phyloP scores from a whole-genome alignment of 2,329 filamentous ascomycete genomes.

The Pseudocercospora crystallina region DNA sequence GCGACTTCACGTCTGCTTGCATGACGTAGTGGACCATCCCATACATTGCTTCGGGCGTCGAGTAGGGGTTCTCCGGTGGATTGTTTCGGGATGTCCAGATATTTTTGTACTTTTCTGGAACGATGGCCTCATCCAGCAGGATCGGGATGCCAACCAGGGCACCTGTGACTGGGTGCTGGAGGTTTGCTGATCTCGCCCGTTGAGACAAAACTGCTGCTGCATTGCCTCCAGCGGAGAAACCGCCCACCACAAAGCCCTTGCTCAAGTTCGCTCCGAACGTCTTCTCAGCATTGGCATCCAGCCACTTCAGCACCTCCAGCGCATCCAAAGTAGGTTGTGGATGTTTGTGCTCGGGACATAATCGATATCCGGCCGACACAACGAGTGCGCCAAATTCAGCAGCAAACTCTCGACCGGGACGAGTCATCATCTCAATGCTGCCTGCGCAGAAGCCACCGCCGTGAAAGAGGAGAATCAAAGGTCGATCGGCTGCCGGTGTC shows the following conservation, averaged over 20 bases:
- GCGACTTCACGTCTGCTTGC: not conserved
- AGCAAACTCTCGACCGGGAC: slow-evolving; percentile 6
- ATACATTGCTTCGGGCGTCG: not conserved
- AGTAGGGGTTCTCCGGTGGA: not conserved
- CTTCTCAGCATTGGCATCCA: not conserved
- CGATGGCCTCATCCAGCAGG: not conserved
- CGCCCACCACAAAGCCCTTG: slow-evolving; percentile 4
- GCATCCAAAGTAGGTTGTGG: not conserved
- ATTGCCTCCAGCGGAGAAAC: slow-evolving; percentile 2
- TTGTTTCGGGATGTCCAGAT: slow-evolving; percentile 3
- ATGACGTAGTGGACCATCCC: not conserved
- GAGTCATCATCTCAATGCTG: slow-evolving; percentile 2
- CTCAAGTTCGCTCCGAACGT: slow-evolving; percentile 1
- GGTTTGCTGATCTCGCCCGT: not conserved
- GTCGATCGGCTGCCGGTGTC: not conserved
- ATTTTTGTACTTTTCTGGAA: slow-evolving; percentile 1
- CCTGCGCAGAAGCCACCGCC: slow-evolving; percentile 3
- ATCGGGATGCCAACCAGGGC: not conserved
- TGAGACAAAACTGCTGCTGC: not conserved
- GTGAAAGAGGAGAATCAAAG: slow-evolving; percentile 5
- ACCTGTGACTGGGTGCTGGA: slow-evolving; percentile 2
- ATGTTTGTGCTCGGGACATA: slow-evolving; percentile 2
- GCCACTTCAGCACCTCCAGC: not conserved
- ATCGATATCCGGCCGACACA: slow-evolving; percentile 5
- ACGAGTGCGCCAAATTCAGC: slow-evolving; percentile 5